Base-by-base conservation (phyloP, 257 asterid species). In the Plantago major region DNA sequence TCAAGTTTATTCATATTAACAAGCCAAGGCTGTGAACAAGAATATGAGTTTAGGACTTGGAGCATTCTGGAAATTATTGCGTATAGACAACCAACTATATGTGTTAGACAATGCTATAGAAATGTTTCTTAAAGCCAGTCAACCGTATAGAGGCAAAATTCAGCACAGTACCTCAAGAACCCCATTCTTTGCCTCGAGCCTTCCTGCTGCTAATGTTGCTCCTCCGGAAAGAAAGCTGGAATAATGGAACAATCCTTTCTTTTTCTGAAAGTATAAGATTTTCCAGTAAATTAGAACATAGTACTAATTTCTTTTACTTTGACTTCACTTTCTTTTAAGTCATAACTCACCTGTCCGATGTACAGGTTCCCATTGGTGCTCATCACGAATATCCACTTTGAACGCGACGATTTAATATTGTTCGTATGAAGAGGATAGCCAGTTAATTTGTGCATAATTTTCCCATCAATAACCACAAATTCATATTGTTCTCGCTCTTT, bases 191-290 rank as follows among this genome's bases (percentile, higher is more conserved):
- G 70, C 79, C 46, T 77, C 83, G 42, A 80, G 46, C 60, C 83
- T 72, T 44, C 86, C 86, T 37, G 86, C 86, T 19, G 86, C 79
- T 47, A 72, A 57, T 14, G 83, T 74, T 43, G 86, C 86, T 42
- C 86, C 86, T 22, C 86, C 86, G 48, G 86, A 77, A 52, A 80
- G 69, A 50, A 80, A 80, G 37, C 83, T 77, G 1, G 81, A 77
- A 33, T 58, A 50, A 30, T 58, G 51, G 43, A 58, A 58, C 3
- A 49, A 42, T 14, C 64, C 64, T 43, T 80, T 80, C 67, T 49
- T 72, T 74, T 77, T 80, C 40, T 33, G 40, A 33, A 33, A 33
- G 40, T 33, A 33, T 33, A 4, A 33, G 7, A 33, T 33, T 33
- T 33, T 33, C 40, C 40, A 33, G 40, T 33, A 33, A 33, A 33